phyloP scores from a whole-genome alignment of 352 stramenopile species.

The Blastocystis sp. region DNA sequence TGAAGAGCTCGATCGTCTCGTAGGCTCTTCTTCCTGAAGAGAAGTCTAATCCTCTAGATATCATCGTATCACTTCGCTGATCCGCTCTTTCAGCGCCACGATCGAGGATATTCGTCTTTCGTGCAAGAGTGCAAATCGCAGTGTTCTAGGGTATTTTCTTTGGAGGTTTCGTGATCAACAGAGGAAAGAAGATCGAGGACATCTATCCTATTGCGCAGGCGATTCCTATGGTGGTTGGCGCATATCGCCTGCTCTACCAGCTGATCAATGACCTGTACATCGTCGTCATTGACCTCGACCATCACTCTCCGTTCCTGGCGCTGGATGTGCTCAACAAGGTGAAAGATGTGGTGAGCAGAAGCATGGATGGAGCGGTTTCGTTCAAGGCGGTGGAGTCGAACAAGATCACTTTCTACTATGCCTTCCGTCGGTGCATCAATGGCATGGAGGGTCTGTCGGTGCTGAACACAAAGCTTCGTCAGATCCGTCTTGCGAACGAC shows the following conservation, averaged over 20 bases:
- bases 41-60: slow-evolving; percentile 24
- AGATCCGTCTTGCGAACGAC: slow-evolving; percentile 37
- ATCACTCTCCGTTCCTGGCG: slow-evolving; percentile 43
- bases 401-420: slow-evolving; percentile 51
- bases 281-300: slow-evolving; percentile 11
- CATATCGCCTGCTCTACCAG: slow-evolving; percentile 47
- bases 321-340: slow-evolving; percentile 39
- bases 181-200: slow-evolving; percentile 55
- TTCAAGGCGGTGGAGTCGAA: slow-evolving; percentile 8
- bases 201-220: slow-evolving; percentile 25
- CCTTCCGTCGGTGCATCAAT: slow-evolving; percentile 52
- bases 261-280: slow-evolving; percentile 59
- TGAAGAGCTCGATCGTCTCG: slow-evolving; percentile 53
- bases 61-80: slow-evolving; percentile 17
- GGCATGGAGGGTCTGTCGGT: slow-evolving; percentile 39
- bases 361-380: not conserved
- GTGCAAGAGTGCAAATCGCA: not conserved
- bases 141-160: not conserved
- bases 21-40: not conserved
- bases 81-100: not conserved
- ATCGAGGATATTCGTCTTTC: slow-evolving; percentile 58
- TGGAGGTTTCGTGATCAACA: not conserved
- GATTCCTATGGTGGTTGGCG: slow-evolving; percentile 36
- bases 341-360: not conserved
- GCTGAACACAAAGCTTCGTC: not conserved